Conservation (phyloP, 2,329 filamentous ascomycete species). For the Pseudocercospora pini-densiflorae region DNA sequence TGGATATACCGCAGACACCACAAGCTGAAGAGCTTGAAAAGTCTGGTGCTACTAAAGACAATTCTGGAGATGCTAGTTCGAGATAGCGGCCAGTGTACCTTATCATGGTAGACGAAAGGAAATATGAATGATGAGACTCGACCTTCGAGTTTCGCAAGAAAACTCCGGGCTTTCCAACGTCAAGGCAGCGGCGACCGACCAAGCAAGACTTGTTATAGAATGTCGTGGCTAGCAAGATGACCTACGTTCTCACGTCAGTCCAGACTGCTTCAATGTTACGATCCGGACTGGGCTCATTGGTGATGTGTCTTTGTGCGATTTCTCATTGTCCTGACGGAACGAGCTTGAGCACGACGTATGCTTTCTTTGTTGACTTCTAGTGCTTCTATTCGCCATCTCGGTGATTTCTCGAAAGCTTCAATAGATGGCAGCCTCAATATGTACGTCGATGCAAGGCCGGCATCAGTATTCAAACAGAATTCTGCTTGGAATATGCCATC, state of each 20-base stretch:
- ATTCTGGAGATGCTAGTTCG: neutral
- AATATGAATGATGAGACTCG: neutral
- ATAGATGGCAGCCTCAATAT: slow-evolving; percentile 19
- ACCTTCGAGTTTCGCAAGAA: neutral
- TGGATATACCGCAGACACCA: slow-evolving; percentile 50
- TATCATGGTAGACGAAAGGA: neutral
- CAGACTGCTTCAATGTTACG: neutral
- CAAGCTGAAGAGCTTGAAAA: slow-evolving; percentile 50
- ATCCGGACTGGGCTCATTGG: neutral
- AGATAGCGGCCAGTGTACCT: neutral
- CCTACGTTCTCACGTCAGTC: neutral
- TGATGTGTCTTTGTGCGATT: neutral
- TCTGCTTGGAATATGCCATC: slow-evolving; percentile 28
- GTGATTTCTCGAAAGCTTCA: neutral
- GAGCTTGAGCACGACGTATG: neutral
- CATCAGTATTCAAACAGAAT: slow-evolving; percentile 29
- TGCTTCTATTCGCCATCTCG: neutral
- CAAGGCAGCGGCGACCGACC: neutral
- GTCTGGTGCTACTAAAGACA: slow-evolving; percentile 22
- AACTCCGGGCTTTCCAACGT: neutral
- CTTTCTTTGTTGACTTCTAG: slow-evolving; percentile 13
- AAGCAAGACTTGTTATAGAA: neutral
- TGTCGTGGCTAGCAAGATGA: neutral
- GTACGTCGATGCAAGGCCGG: slow-evolving; percentile 33
- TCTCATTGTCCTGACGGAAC: slow-evolving; percentile 11